Percentiles rank a stretch among this genome's conserved stretches.
phyloP scores from a whole-genome alignment of 1,139 yeast species.

The Candida tunisiensis region DNA sequence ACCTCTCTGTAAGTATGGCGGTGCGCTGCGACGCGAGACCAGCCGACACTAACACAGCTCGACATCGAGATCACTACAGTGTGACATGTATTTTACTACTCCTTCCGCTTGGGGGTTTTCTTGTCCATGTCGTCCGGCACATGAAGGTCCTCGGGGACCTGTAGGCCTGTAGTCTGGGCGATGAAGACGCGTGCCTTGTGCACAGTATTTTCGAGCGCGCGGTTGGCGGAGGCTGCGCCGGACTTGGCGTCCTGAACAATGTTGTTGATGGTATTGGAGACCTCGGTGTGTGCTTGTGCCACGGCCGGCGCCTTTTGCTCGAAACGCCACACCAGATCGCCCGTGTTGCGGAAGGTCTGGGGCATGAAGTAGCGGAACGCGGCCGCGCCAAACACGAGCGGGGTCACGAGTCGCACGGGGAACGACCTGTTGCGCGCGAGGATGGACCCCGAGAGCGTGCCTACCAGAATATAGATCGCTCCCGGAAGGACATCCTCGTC shows the following conservation, averaged over 20 bases:
- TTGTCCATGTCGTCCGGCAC: no score
- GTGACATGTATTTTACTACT: no score
- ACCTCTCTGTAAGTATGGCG: no score
- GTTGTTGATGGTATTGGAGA: conserved; percentile 10
- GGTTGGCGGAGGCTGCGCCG: background rate
- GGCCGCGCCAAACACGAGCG: conserved; percentile 46
- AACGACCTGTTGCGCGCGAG: conserved; percentile 57
- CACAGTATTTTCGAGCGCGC: conserved; percentile 18
- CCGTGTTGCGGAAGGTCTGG: conserved; percentile 51
- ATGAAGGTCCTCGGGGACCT: conserved; percentile 40
- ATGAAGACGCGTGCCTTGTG: conserved; percentile 29
- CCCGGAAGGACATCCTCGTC: conserved; percentile 69
- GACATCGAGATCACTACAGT: no score
- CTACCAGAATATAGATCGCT: conserved; percentile 50
- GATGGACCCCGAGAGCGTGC: conserved; percentile 67
- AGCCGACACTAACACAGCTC: no score
- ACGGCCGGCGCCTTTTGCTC: conserved; percentile 55
- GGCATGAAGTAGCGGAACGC: conserved; percentile 72
- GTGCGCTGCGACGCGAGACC: no score
- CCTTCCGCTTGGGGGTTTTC: no score
- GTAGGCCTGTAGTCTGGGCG: conserved; percentile 51
- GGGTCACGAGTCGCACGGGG: conserved; percentile 40
- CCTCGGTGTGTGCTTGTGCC: conserved; percentile 44
- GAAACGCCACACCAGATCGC: conserved; percentile 41
- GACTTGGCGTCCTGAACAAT: background rate